Evolutionary conservation across 148 eudicot genomes (phyloP).

Genomic region (Amaranthus palmeri): DNA sequence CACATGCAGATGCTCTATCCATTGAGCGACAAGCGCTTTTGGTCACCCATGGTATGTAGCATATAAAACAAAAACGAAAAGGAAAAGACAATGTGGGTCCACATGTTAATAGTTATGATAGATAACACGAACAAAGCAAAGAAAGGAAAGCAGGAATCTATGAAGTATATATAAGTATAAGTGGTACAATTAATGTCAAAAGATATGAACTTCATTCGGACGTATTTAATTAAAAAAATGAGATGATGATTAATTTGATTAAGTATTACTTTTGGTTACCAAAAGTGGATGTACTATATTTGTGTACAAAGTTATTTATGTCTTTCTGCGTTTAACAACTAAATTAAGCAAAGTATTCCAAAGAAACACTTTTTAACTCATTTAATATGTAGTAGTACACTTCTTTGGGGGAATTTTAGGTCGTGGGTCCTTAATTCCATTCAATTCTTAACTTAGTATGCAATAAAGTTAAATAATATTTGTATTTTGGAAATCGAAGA

Average conservation of each 20-base stretch:
- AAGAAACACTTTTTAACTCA: not conserved
- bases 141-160: not conserved
- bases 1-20: too few species aligned
- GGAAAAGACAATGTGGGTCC: not conserved
- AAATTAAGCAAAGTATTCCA: conserved; percentile 3
- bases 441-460: too few species aligned
- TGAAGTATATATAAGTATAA: not conserved
- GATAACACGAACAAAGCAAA: not conserved
- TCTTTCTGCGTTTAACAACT: conserved; percentile 3
- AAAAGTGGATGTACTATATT: not conserved
- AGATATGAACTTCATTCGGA: not conserved
- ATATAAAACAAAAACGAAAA: too few species aligned
- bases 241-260: not conserved
- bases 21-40: too few species aligned
- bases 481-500: too few species aligned
- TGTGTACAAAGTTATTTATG: not conserved
- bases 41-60: too few species aligned
- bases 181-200: not conserved
- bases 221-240: not conserved
- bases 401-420: too few species aligned
- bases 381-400: too few species aligned
- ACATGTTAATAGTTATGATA: not conserved
- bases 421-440: too few species aligned
- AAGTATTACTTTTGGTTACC: conserved; percentile 5
- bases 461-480: too few species aligned